A percentile compares a stretch with the other conserved stretches of the same genome.
Evolutionary conservation across 495 filamentous ascomycete species (phyloP).

Genomic region (Cetradonia linearis): DNA sequence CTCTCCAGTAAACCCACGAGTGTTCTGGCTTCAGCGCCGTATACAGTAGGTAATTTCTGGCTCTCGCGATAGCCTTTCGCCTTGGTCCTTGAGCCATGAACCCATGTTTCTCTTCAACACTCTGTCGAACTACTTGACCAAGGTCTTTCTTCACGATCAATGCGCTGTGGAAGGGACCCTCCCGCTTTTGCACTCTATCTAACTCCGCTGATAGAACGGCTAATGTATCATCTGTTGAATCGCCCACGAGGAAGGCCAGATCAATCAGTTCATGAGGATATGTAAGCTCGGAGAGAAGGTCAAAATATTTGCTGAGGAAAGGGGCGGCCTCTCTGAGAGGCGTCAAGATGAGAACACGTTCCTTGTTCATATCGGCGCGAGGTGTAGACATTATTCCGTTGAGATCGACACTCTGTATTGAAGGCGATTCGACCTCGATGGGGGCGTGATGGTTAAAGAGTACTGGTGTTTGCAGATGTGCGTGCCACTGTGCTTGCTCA

Average conservation of each 20-base stretch:
- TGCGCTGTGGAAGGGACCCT: slow-evolving; percentile 76
- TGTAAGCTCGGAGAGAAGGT: slow-evolving; percentile 77
- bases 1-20: slow-evolving; percentile 98
- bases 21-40: slow-evolving; percentile 83
- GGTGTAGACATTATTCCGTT: slow-evolving; percentile 76
- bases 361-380: slow-evolving; percentile 64
- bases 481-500: slow-evolving; percentile 80
- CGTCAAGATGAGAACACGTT: slow-evolving; percentile 90
- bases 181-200: slow-evolving; percentile 74
- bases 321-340: slow-evolving; percentile 81
- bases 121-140: slow-evolving; percentile 54
- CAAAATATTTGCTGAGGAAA: slow-evolving; percentile 81
- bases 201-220: slow-evolving; percentile 71
- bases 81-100: slow-evolving; percentile 84
- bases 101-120: slow-evolving; percentile 70
- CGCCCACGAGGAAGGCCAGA: slow-evolving; percentile 86
- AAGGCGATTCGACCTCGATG: slow-evolving; percentile 66
- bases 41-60: slow-evolving; percentile 83
- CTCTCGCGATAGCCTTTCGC: slow-evolving; percentile 79
- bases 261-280: slow-evolving; percentile 96
- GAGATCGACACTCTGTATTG: slow-evolving; percentile 70
- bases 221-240: slow-evolving; percentile 81
- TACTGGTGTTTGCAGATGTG: slow-evolving; percentile 80
- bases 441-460: slow-evolving; percentile 92
- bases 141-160: slow-evolving; percentile 86